Evolutionary conservation across 176 grass and related monocot genomes (phyloP).

Genomic region (Guadua angustifolia): DNA sequence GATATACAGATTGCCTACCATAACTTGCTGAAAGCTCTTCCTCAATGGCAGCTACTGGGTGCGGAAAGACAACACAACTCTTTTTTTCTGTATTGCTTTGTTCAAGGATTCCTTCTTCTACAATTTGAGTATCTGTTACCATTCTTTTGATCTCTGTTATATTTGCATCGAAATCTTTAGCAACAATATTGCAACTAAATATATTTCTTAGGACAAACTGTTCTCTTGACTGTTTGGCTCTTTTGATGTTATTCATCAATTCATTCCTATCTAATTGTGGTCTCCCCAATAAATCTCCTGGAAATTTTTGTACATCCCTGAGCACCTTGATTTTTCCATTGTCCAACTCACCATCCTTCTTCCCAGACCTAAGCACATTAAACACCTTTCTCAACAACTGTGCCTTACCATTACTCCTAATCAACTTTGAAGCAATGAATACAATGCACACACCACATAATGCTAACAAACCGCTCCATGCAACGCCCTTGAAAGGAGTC

Average conservation of each 20-base stretch:
- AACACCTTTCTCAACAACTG: not conserved
- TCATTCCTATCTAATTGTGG: constrained; percentile 25
- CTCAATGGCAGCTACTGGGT: not conserved
- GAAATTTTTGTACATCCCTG: not conserved
- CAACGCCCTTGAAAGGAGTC: constrained; percentile 15
- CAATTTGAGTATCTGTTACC: constrained; percentile 4
- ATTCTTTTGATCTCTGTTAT: constrained; percentile 22
- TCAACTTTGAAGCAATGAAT: not conserved
- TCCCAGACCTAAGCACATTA: not conserved
- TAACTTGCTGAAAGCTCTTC: constrained; percentile 21
- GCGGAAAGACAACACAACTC: not conserved
- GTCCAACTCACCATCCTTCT: not conserved
- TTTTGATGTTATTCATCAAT: constrained; percentile 45
- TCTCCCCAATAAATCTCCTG: constrained; percentile 2
- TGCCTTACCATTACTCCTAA: not conserved
- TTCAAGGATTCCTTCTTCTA: constrained; percentile 27
- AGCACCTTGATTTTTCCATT: not conserved
- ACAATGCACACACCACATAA: constrained; percentile 46
- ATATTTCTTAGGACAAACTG: constrained; percentile 2
- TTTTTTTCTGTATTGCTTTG: not conserved
- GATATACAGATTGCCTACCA: not conserved
- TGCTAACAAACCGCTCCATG: constrained; percentile 34
- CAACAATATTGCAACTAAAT: constrained; percentile 20
- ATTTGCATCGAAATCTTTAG: not conserved
- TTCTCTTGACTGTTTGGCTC: constrained; percentile 23